Evolutionary conservation across 1,284 basidiomycete species (phyloP).

Genomic region (Apiotrichum veenhuisii): DNA sequence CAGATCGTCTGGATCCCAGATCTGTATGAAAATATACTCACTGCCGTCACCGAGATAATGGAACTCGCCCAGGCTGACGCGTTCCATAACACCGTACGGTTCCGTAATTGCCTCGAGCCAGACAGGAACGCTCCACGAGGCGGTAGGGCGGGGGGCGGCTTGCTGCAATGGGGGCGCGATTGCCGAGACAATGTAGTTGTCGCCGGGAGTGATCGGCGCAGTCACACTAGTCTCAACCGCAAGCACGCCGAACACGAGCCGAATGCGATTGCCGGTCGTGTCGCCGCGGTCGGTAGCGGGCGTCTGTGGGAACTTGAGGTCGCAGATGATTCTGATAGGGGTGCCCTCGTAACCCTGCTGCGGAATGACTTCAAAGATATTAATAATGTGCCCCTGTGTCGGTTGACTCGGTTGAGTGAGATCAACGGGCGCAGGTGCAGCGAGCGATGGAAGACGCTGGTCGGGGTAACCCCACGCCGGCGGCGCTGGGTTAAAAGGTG

Average conservation of each 20-base stretch:
- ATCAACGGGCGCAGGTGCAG: not conserved
- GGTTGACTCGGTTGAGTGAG: not conserved
- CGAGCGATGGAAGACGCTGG: not conserved
- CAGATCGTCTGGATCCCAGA: not conserved
- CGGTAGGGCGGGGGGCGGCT: not conserved
- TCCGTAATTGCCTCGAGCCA: conserved; percentile 37
- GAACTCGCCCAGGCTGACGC: conserved; percentile 35
- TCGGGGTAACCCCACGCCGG: not conserved
- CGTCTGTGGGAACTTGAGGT: conserved; percentile 21
- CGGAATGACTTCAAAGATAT: conserved; percentile 26
- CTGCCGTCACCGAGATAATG: conserved; percentile 10
- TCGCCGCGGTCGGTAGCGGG: conserved; percentile 1
- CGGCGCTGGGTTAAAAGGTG: not conserved
- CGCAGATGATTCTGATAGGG: conserved; percentile 28
- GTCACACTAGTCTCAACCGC: conserved; percentile 33
- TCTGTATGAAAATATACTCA: conserved; percentile 2
- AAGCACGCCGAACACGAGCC: conserved; percentile 34
- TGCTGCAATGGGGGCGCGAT: conserved; percentile 1
- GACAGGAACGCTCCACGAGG: conserved; percentile 25
- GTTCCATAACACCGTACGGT: conserved; percentile 29
- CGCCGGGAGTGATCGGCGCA: conserved; percentile 1
- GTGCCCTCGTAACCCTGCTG: conserved; percentile 31
- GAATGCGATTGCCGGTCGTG: conserved; percentile 16
- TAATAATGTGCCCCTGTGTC: conserved; percentile 9
- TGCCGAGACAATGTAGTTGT: conserved; percentile 8